These are phyloP conservation scores for Starmerella potacharoeniae DNA, from an alignment of 805 yeast species.

Conservation along the genomic window DNA sequence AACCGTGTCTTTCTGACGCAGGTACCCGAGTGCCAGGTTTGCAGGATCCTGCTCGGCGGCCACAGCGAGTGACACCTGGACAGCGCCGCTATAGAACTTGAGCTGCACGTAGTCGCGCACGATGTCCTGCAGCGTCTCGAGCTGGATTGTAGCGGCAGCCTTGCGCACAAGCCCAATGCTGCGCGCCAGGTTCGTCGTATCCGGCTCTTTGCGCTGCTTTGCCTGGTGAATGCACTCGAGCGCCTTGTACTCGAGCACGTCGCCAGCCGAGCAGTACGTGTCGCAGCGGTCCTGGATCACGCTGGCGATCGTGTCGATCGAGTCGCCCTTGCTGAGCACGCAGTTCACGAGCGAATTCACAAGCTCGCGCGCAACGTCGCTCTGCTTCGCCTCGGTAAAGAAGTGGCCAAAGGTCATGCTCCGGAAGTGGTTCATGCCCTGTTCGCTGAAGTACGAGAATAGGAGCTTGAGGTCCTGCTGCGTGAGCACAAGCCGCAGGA, in stretches of 20 bases:
- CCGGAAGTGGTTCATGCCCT: slow-evolving; percentile 57
- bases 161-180: slow-evolving; percentile 68
- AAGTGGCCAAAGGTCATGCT: slow-evolving; percentile 62
- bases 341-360: slow-evolving; percentile 80
- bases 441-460: slow-evolving; percentile 53
- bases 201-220: slow-evolving; percentile 44
- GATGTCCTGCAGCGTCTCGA: slow-evolving; percentile 74
- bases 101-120: slow-evolving; percentile 65
- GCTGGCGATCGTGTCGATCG: slow-evolving; percentile 80
- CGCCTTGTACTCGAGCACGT: slow-evolving; percentile 87
- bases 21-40: slow-evolving; percentile 46
- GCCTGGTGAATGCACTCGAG: slow-evolving; percentile 85
- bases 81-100: slow-evolving; percentile 73
- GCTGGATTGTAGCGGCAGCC: slow-evolving; percentile 63
- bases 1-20: slow-evolving; percentile 36
- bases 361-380: slow-evolving; percentile 66
- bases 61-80: slow-evolving; percentile 65
- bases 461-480: slow-evolving; percentile 58
- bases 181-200: slow-evolving; percentile 56
- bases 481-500: slow-evolving; percentile 67
- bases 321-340: slow-evolving; percentile 81
- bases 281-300: slow-evolving; percentile 88
- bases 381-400: slow-evolving; percentile 45
- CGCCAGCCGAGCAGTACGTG: slow-evolving; percentile 85
- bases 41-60: slow-evolving; percentile 59